Evolutionary conservation across 257 asterid species (phyloP), one percentile per base, ranked within the genome.

Genomic region (Solanum commersonii): DNA sequence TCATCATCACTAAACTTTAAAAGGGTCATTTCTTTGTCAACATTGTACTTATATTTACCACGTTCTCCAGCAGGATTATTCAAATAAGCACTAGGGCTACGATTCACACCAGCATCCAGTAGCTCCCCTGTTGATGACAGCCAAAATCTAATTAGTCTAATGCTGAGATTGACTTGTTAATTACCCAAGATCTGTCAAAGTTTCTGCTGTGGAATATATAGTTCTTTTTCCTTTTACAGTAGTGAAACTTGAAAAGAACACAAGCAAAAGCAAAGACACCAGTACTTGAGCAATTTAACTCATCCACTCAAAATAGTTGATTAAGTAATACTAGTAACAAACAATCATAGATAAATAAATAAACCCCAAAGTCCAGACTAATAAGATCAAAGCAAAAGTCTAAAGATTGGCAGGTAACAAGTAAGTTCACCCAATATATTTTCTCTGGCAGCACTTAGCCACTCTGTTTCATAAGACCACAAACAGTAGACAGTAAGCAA

Each of bases 21-120:
- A 76, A 97, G 97, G 86, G 98, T 95, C 99, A 97, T 96, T 83
- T 95, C 98, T 83, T 94, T 96, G 90, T 97, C 99, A 84, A 94
- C 96, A 40, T 97, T 94, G 89, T 95, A 96, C 92, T 94, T 92
- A 87, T 97, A 97, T 89, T 97, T 95, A 83, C 91, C 88, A 85
- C 99, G 99, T 88, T 97, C 99, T 77, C 93, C 89, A 60, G 98
- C 91, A 83, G 99, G 98, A 88, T 96, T 97, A 86, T 95, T 95
- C 87, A 97, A 98, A 91, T 97, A 96, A 84, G 98, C 98, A 83
- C 99, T 97, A 22, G 99, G 99, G 87, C 99, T 97, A 85, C 99
- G 98, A 88, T 92, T 97, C 33, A 96, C 91, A 42, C 99, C 96
- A 93, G 98, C 99, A 94, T 95, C 96, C 72, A 96, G 85, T 89